Percentiles rank a stretch among this genome's conserved stretches.
phyloP scores from a whole-genome alignment of 331 rosid genomes.

The Cucumis variabilis region DNA sequence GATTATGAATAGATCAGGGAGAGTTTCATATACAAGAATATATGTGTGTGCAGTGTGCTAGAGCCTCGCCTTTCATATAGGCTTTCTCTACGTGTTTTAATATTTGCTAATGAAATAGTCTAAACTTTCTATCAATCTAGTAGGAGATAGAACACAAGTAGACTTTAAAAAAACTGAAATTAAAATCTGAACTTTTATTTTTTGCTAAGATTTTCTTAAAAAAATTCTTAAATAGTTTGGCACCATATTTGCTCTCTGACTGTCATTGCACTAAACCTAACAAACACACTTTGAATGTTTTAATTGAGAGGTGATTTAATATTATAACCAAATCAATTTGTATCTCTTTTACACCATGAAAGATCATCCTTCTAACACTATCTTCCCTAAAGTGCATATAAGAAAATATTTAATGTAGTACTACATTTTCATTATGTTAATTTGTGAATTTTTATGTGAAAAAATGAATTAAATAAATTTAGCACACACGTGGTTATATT shows the following conservation, averaged over 20 bases:
- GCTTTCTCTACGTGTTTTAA: no score
- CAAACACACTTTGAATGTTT: background rate
- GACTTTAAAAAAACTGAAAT: no score
- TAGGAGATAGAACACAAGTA: no score
- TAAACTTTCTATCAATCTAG: no score
- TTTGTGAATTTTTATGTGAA: background rate
- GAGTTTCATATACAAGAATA: no score
- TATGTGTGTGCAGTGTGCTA: no score
- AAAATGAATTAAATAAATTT: background rate
- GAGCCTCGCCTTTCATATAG: background rate
- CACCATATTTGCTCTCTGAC: background rate
- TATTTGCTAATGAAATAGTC: no score
- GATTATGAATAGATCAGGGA: no score
- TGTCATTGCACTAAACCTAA: constrained; percentile 16
- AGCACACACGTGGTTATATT: background rate
- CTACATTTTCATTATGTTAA: background rate
- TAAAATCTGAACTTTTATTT: background rate
- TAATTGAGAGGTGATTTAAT: background rate
- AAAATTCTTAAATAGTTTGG: background rate
- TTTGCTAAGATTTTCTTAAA: background rate
- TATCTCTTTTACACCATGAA: background rate
- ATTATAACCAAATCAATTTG: background rate
- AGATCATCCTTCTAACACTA: background rate
- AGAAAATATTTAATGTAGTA: background rate
- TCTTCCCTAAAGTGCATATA: constrained; percentile 8